phyloP scores from a whole-genome alignment of 1,139 yeast species.

The Yamadazyma atlantica region DNA sequence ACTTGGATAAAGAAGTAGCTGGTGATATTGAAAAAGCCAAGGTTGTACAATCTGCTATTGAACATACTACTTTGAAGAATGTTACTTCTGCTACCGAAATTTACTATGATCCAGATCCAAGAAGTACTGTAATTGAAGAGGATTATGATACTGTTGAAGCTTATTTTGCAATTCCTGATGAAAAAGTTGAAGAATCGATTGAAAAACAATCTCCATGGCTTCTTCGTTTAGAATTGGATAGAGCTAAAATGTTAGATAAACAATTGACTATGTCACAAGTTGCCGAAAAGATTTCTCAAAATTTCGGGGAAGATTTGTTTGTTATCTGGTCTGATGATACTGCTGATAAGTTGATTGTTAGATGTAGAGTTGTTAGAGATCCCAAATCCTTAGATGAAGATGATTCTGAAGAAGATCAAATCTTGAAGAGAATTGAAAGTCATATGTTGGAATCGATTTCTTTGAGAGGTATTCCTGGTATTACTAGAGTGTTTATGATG shows the following conservation, averaged over 20 bases:
- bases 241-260: slow-evolving; percentile 98
- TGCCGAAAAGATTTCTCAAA: slow-evolving; percentile 91
- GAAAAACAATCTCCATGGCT: slow-evolving; percentile 98
- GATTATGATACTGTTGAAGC: slow-evolving; percentile 97
- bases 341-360: slow-evolving; percentile 92
- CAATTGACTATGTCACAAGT: slow-evolving; percentile 98
- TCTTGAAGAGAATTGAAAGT: slow-evolving; percentile 90
- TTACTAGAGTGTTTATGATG: slow-evolving; percentile 90
- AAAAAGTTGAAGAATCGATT: slow-evolving; percentile 88
- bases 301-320: slow-evolving; percentile 91
- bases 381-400: slow-evolving; percentile 93
- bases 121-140: slow-evolving; percentile 91
- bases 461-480: slow-evolving; percentile 93
- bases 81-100: slow-evolving; percentile 98
- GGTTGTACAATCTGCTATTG: slow-evolving; percentile 93
- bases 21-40: slow-evolving; percentile 91
- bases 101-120: slow-evolving; percentile 97
- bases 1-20: slow-evolving; percentile 76
- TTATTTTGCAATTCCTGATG: slow-evolving; percentile 96
- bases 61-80: slow-evolving; percentile 90
- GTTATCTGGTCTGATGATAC: slow-evolving; percentile 99
- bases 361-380: slow-evolving; percentile 98
- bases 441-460: slow-evolving; percentile 96
- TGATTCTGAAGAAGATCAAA: slow-evolving; percentile 96
- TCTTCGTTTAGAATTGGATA: slow-evolving; percentile 91